These are phyloP conservation scores for Rhizophagus clarus DNA, from an alignment of 192 early-diverging fungal species.

Conservation along the genomic window DNA sequence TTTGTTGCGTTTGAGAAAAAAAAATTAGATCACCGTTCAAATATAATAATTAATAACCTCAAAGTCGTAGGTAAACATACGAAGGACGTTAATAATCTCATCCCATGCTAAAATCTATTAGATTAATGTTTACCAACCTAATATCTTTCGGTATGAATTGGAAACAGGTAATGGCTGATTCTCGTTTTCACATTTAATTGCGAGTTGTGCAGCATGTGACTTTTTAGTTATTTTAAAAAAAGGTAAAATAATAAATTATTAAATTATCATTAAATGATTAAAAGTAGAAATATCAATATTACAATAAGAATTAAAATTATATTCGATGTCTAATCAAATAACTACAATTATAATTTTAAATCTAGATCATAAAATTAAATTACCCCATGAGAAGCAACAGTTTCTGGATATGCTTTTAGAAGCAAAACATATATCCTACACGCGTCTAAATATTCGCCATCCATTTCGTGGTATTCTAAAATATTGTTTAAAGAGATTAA, in stretches of 20 bases:
- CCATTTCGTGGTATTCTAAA: conserved; percentile 13
- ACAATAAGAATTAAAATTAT: too few species aligned
- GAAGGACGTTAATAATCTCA: not conserved
- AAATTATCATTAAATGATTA: not conserved
- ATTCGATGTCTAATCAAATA: not conserved
- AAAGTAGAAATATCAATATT: too few species aligned
- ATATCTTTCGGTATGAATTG: conserved; percentile 12
- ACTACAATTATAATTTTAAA: not conserved
- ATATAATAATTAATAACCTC: not conserved
- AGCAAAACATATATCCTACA: conserved; percentile 15
- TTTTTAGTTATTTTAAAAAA: not conserved
- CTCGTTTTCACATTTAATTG: conserved; percentile 9
- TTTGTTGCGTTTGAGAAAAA: not conserved
- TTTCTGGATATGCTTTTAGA: conserved; percentile 17
- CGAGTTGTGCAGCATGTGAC: conserved; percentile 25
- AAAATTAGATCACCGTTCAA: not conserved
- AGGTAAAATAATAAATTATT: not conserved
- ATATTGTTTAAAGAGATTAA: conserved; percentile 4
- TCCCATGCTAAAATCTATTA: not conserved
- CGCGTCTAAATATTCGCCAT: not conserved
- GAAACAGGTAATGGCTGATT: not conserved
- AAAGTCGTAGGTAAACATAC: not conserved
- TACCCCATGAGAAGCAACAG: conserved; percentile 16
- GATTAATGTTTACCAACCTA: conserved; percentile 12
- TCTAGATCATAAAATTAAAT: conserved; percentile 1